A percentile compares a stretch with the other conserved stretches of the same genome.
Conservation (phyloP, 495 filamentous ascomycete genomes). For the Neurospora sublineolata region DNA sequence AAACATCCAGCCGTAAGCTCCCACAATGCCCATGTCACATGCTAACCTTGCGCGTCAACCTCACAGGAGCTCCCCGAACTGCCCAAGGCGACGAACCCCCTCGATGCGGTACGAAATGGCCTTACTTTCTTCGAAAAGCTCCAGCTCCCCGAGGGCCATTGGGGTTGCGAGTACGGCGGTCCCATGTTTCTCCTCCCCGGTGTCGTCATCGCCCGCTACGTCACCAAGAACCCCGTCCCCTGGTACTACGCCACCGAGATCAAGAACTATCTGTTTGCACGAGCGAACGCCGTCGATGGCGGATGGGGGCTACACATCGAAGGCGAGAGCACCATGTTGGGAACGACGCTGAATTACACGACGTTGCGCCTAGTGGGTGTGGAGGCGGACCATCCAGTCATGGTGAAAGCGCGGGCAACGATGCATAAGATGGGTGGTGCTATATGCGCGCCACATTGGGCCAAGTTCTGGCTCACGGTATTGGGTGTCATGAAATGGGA, state of each 20-base stretch:
- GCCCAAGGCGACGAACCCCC: conserved; percentile 55
- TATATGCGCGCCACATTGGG: conserved; percentile 80
- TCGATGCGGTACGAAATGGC: conserved; percentile 70
- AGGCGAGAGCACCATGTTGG: conserved; percentile 85
- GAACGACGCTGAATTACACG: conserved; percentile 85
- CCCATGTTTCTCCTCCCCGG: conserved; percentile 79
- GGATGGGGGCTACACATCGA: conserved; percentile 97
- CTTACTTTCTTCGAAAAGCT: conserved; percentile 82
- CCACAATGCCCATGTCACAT: not conserved
- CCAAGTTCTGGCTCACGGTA: conserved; percentile 82
- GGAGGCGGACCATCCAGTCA: conserved; percentile 67
- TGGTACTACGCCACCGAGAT: conserved; percentile 76
- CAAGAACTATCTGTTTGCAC: conserved; percentile 82
- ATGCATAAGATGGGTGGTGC: conserved; percentile 83
- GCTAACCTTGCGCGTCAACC: not conserved
- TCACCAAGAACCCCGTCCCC: conserved; percentile 80
- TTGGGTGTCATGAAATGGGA: conserved; percentile 81
- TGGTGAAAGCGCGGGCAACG: conserved; percentile 75
- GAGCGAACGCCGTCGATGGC: conserved; percentile 77
- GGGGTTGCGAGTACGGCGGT: conserved; percentile 95
- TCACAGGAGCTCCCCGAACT: conserved; percentile 60
- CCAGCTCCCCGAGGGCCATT: conserved; percentile 80
- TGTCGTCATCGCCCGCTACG: conserved; percentile 77
- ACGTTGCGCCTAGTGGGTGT: conserved; percentile 78
- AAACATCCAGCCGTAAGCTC: not conserved